Evolutionary conservation across 1,284 basidiomycete species (phyloP).

Genomic region (Schizophyllum amplum): DNA sequence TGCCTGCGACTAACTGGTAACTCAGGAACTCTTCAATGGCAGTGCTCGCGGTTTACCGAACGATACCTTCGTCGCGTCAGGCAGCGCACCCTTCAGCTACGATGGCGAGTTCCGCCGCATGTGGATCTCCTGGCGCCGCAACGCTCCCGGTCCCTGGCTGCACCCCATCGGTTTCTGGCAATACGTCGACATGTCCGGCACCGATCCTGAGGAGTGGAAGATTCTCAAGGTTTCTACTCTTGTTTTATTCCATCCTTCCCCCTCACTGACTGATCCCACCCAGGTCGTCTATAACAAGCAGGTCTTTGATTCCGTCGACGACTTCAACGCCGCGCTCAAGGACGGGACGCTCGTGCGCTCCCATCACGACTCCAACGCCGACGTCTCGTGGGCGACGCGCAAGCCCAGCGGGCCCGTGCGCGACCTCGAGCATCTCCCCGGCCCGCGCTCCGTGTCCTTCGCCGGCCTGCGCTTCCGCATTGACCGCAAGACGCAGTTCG

Average conservation of each 20-base stretch:
- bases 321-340: conserved; percentile 44
- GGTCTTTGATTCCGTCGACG: conserved; percentile 36
- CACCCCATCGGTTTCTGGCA: conserved; percentile 48
- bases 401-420: conserved; percentile 30
- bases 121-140: conserved; percentile 43
- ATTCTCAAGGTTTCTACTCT: conserved; percentile 32
- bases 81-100: conserved; percentile 44
- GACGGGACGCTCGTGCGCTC: conserved; percentile 43
- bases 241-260: neutral
- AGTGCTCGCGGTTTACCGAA: conserved; percentile 29
- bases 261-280: neutral
- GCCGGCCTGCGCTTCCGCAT: conserved; percentile 51
- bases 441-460: conserved; percentile 51
- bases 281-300: conserved; percentile 55
- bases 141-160: conserved; percentile 42
- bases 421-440: conserved; percentile 55
- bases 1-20: conserved; percentile 10
- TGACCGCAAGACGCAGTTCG: conserved; percentile 41
- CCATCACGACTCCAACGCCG: conserved; percentile 19
- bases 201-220: conserved; percentile 43
- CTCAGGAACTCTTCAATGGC: conserved; percentile 36
- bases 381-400: conserved; percentile 39
- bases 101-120: conserved; percentile 51
- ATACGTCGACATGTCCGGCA: conserved; percentile 51
- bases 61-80: conserved; percentile 38